These are phyloP conservation scores for Leishmania tropica DNA, from an alignment of 208 protist species.

Conservation along the genomic window DNA sequence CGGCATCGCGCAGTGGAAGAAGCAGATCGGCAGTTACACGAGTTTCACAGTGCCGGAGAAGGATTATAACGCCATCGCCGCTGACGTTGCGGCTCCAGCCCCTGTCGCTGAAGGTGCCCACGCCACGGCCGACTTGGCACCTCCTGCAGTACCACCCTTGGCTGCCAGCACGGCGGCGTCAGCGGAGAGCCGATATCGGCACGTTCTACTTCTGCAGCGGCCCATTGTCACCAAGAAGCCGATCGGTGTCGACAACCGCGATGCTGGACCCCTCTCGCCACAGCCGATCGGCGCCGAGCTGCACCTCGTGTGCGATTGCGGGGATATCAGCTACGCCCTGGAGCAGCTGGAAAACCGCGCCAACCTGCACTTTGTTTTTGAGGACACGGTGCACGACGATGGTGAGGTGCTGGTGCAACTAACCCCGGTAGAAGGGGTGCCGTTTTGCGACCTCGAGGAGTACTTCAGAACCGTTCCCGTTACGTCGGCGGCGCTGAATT, in stretches of 20 bases:
- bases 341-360: slow-evolving; percentile 49
- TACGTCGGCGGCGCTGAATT: background rate
- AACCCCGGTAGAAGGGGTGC: slow-evolving; percentile 69
- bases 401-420: slow-evolving; percentile 81
- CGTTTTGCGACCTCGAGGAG: slow-evolving; percentile 69
- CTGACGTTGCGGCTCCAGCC: background rate
- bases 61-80: background rate
- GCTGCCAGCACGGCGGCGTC: background rate
- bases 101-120: background rate
- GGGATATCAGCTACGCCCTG: slow-evolving; percentile 64
- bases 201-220: slow-evolving; percentile 61
- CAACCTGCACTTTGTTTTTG: slow-evolving; percentile 49
- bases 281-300: slow-evolving; percentile 67
- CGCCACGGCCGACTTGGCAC: background rate
- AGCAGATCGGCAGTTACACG: slow-evolving; percentile 44
- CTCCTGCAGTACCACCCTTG: background rate
- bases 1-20: slow-evolving; percentile 43
- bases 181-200: slow-evolving; percentile 23
- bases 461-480: slow-evolving; percentile 36
- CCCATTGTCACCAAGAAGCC: slow-evolving; percentile 42
- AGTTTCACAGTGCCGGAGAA: slow-evolving; percentile 44
- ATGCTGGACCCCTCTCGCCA: slow-evolving; percentile 37
- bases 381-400: slow-evolving; percentile 74
- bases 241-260: slow-evolving; percentile 46
- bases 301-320: slow-evolving; percentile 66